Evolutionary conservation across 129 eudicot species (phyloP), one percentile per base, ranked within the genome.

Genomic region (Flaveria robusta): DNA sequence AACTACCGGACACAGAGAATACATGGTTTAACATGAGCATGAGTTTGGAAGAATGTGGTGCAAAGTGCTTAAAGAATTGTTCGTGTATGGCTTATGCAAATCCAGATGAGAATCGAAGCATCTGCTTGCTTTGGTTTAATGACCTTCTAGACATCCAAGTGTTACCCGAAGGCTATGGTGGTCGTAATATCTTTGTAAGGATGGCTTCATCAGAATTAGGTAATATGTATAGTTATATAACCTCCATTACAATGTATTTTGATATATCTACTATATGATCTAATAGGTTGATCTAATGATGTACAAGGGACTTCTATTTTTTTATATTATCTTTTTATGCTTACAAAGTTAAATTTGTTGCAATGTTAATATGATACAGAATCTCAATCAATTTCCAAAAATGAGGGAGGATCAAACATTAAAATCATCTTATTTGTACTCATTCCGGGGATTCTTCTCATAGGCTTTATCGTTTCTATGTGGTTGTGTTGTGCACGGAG

Each of bases 1-100:
- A 91, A 81, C 19, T 84, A 62, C 96, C 93, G 0, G 89, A 87
- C n/a, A 19, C 81, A 7, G 47, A 70, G 66, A 43, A 31, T 26
- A 43, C 87, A 3, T 52, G 85, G 83, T 41, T 23, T 77, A 67
- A 82, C 42, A 49, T 14, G 70, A 81, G 72, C 4, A 71, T 75
- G 86, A 49, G 47, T 1, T 5, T n/a, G 23, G 70, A 78, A 13
- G 83, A 67, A 23, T 83, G 86, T 41, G 18, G 8, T 10, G 52
- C 24, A 10, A 56, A 55, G 1, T 83, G 86, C 76, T 18, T 67
- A 22, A 49, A 14, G 8, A 73, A 83, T 59, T 83, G 86, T 77
- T 43, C 63, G 8, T 83, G 86, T 74, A 55, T 22, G 72, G 86
- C 82, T 18, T 83, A 78, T 46, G 47, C 76, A 45, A 69, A 77